Evolutionary conservation across 169 alveolate genomes (phyloP), one percentile per base, ranked within the genome.

Genomic region (Toxoplasma gondii): DNA sequence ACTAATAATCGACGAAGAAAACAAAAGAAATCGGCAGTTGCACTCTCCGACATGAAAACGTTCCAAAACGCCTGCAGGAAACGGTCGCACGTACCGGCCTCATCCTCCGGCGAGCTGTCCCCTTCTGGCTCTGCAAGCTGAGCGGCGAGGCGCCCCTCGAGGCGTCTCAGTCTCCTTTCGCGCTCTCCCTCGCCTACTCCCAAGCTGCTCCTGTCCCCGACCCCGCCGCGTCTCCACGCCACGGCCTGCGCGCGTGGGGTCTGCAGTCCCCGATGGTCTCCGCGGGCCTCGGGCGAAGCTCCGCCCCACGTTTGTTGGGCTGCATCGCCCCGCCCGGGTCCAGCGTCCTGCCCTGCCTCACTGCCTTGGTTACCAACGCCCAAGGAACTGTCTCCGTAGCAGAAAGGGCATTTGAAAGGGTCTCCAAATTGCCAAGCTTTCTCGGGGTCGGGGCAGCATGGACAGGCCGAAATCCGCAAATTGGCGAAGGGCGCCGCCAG

Each of bases 391-490:
- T 64, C 74, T 64, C 74, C 74, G 74, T 64, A 64, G 74, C 74
- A 64, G 74, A 64, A 64, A 4, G 74, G 74, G n/a, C 74, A 64
- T 31, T 64, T 64, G 74, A 27, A 64, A 27, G 74, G 74, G 74
- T 64, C 74, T 27, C 34, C 74, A 31, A 64, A 64, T 31, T 64
- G 74, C 74, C 74, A 64, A 27, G 74, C 74, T 31, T 64, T 64
- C 74, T 64, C 74, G 74, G 74, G 64, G 90, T 38, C 64, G 54
- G n/a, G 53, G 90, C 64, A 44, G 90, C 64, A 82, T 29, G 41
- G 41, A 36, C 53, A 82, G n/a, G 44, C 17, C 90, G 67, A 43
- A 31, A 64, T 64, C n/a, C 24, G 74, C 4, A 64, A 31, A 64
- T 31, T 64, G 74, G 74, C 74, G 29, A 64, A 64, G n/a, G 74